Evolutionary conservation across 139 green algal species (phyloP).

Genomic region (Micromonas commoda): DNA sequence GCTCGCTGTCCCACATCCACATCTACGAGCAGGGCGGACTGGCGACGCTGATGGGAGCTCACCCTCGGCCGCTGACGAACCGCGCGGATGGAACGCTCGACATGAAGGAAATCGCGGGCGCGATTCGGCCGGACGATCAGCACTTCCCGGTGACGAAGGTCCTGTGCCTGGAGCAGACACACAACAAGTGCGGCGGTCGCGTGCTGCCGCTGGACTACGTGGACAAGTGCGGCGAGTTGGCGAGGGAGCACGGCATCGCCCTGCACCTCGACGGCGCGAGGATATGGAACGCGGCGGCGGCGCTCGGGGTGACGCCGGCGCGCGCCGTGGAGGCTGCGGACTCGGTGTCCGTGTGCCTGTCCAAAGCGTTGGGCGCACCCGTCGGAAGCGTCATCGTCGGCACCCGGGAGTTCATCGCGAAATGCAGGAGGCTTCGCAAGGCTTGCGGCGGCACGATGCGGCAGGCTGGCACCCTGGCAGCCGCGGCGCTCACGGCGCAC

Average conservation of each 20-base stretch:
- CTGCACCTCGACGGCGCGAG: conserved; percentile 70
- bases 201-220: conserved; percentile 53
- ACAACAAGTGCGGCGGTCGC: conserved; percentile 62
- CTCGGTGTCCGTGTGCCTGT: conserved; percentile 54
- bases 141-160: conserved; percentile 55
- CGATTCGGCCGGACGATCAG: conserved; percentile 50
- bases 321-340: conserved; percentile 42
- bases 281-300: conserved; percentile 60
- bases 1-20: conserved; percentile 38
- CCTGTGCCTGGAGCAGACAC: conserved; percentile 65
- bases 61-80: conserved; percentile 42
- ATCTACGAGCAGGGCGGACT: conserved; percentile 46
- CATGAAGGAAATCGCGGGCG: conserved; percentile 32
- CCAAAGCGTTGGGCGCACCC: conserved; percentile 55
- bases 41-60: conserved; percentile 35
- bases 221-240: conserved; percentile 28
- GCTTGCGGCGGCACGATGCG: conserved; percentile 63
- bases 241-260: conserved; percentile 27
- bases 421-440: conserved; percentile 48
- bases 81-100: conserved; percentile 44
- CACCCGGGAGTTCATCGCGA: conserved; percentile 41
- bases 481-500: conserved; percentile 1
- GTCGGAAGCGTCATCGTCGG: conserved; percentile 57
- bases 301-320: conserved; percentile 22
- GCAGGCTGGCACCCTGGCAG: conserved; percentile 45